phyloP scores from a whole-genome alignment of 352 stramenopile genomes.

The Globisporangium mamillatum region DNA sequence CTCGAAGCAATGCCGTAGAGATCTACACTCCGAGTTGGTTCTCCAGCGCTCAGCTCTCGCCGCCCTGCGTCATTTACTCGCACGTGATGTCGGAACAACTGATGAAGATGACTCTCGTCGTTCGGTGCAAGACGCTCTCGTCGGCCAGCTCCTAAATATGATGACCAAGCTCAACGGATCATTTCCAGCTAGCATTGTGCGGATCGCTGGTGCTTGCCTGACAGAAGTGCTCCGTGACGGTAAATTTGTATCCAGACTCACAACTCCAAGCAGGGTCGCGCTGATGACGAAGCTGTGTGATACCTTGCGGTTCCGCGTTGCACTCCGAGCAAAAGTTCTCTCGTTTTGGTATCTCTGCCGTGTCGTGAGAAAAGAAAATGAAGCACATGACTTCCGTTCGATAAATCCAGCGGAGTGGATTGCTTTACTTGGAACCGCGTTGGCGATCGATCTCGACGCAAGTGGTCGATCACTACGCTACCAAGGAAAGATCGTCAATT shows the following conservation, averaged over 20 bases:
- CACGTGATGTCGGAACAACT: background rate
- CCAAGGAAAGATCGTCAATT: background rate
- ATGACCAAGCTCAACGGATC: background rate
- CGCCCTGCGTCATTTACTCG: background rate
- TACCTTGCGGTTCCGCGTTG: background rate
- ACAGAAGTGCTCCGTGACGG: background rate
- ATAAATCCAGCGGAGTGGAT: background rate
- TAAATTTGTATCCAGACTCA: background rate
- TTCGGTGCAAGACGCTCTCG: background rate
- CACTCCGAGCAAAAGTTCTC: background rate
- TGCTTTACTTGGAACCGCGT: background rate
- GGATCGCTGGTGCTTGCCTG: background rate
- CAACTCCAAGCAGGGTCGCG: background rate
- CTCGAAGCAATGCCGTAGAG: background rate
- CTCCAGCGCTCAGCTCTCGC: background rate
- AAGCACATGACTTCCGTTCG: background rate
- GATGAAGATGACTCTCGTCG: background rate
- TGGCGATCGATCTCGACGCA: background rate
- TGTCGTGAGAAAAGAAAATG: background rate
- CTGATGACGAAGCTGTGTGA: background rate
- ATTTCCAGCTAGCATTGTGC: background rate
- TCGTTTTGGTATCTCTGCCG: constrained; percentile 7
- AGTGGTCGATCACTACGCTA: background rate
- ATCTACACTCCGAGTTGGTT: background rate
- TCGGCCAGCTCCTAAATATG: background rate